These are phyloP conservation scores for Gonium pectorale DNA, from an alignment of 139 green algal species.

Conservation along the genomic window DNA sequence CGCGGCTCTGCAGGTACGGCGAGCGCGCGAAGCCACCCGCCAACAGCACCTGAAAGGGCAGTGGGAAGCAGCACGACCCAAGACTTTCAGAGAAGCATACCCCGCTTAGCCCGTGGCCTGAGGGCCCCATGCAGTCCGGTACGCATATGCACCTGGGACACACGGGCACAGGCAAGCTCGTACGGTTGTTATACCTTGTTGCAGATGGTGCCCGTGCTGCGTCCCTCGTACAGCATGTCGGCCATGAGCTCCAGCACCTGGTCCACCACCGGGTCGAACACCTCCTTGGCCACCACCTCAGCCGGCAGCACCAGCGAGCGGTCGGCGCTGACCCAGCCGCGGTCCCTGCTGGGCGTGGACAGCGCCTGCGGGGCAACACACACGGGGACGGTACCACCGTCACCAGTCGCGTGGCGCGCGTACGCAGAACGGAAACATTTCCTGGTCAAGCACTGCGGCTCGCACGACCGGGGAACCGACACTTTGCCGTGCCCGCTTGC, in stretches of 20 bases:
- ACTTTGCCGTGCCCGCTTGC: too few relatives aligned
- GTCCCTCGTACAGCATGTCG: neutral
- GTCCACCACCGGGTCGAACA: slow-evolving; percentile 13
- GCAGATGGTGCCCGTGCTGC: neutral
- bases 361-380: neutral
- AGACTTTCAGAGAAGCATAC: too few relatives aligned
- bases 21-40: slow-evolving; percentile 29
- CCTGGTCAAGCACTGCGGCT: too few relatives aligned
- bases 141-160: too few relatives aligned
- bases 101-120: too few relatives aligned
- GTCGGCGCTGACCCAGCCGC: slow-evolving; percentile 1
- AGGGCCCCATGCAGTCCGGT: too few relatives aligned
- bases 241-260: neutral
- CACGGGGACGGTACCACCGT: too few relatives aligned
- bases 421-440: too few relatives aligned
- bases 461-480: too few relatives aligned
- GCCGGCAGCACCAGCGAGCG: neutral
- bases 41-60: slow-evolving; percentile 42
- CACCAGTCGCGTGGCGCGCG: too few relatives aligned
- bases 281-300: neutral
- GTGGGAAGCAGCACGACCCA: too few relatives aligned
- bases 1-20: slow-evolving; percentile 25
- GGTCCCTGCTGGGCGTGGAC: neutral
- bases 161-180: too few relatives aligned
- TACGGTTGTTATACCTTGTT: neutral